Percentiles rank a stretch among this genome's conserved stretches.
Conservation (phyloP, 2,329 filamentous ascomycete genomes). For the Cytospora piceae region DNA sequence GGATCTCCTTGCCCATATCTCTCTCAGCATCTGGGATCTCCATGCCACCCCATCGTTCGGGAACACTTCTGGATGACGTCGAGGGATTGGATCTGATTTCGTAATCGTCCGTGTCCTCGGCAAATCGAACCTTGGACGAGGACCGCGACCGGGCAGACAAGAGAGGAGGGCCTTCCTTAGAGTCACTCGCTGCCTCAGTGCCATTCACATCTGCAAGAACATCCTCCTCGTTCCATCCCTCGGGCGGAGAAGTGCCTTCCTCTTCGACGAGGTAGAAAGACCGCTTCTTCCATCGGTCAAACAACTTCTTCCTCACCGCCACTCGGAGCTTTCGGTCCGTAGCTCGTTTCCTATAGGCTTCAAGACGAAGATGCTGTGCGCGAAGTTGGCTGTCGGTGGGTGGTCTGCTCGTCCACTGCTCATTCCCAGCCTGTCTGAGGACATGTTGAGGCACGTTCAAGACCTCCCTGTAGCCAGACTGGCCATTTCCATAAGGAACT, state of each 20-base stretch:
- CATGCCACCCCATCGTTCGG: conserved; percentile 77
- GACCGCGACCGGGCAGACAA: conserved; percentile 66
- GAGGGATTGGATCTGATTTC: conserved; percentile 74
- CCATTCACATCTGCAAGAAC: conserved; percentile 48
- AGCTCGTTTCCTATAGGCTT: conserved; percentile 41
- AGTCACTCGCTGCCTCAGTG: conserved; percentile 44
- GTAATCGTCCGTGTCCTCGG: conserved; percentile 70
- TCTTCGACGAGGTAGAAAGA: conserved; percentile 86
- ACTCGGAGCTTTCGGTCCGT: conserved; percentile 46
- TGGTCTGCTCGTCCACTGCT: conserved; percentile 38
- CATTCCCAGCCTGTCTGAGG: conserved; percentile 33
- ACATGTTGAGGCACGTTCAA: neutral
- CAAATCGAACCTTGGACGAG: conserved; percentile 79
- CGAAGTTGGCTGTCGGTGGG: conserved; percentile 48
- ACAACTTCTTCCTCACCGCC: conserved; percentile 56
- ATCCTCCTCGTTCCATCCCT: conserved; percentile 66
- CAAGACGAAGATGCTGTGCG: conserved; percentile 41
- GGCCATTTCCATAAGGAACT: neutral
- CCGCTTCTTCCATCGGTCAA: conserved; percentile 75
- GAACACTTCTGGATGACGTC: conserved; percentile 71
- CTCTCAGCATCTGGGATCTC: conserved; percentile 79
- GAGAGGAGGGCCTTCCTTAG: conserved; percentile 45
- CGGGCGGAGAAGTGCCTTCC: conserved; percentile 70
- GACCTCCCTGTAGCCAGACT: neutral
- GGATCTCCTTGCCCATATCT: conserved; percentile 83